Percentiles rank a stretch among this genome's conserved stretches.
phyloP scores from a whole-genome alignment of 2,329 filamentous ascomycete genomes.

The Parastagonospora avenae region DNA sequence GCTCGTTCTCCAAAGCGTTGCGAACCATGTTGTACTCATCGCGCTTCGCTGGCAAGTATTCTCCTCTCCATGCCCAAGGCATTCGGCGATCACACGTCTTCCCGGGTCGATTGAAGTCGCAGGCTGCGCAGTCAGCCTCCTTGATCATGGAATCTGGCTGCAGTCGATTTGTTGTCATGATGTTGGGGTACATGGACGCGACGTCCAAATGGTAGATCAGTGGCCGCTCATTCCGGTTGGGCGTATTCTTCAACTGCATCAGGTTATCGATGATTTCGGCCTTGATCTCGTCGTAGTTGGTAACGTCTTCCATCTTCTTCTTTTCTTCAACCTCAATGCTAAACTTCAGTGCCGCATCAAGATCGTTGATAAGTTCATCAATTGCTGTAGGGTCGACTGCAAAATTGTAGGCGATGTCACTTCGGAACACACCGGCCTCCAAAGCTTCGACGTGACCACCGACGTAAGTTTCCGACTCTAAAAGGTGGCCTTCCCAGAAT shows the following conservation, averaged over 20 bases:
- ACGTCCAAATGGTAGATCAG: constrained; percentile 98
- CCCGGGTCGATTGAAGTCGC: constrained; percentile 96
- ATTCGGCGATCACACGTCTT: constrained; percentile 95
- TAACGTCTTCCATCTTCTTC: constrained; percentile 57
- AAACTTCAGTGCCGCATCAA: constrained; percentile 89
- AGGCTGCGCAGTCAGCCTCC: constrained; percentile 94
- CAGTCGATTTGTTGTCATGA: constrained; percentile 98
- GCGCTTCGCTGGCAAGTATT: constrained; percentile 92
- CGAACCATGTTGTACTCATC: constrained; percentile 99
- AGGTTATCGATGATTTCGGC: constrained; percentile 77
- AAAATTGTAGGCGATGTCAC: constrained; percentile 95
- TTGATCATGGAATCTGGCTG: constrained; percentile 99
- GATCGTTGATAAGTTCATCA: constrained; percentile 82
- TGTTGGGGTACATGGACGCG: constrained; percentile 99
- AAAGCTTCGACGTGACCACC: constrained; percentile 99
- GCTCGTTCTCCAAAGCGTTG: constrained; percentile 87
- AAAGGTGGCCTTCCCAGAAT: constrained; percentile 94
- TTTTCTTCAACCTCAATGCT: constrained; percentile 64
- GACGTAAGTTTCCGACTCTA: constrained; percentile 97
- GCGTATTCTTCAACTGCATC: constrained; percentile 75
- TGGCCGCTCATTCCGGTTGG: constrained; percentile 82
- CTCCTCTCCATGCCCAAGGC: constrained; percentile 98
- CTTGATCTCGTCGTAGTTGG: constrained; percentile 68
- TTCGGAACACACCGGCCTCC: constrained; percentile 93
- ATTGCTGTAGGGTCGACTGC: constrained; percentile 85